Evolutionary conservation across 2,329 filamentous ascomycete species (phyloP).

Genomic region (Aspergillus sp.): DNA sequence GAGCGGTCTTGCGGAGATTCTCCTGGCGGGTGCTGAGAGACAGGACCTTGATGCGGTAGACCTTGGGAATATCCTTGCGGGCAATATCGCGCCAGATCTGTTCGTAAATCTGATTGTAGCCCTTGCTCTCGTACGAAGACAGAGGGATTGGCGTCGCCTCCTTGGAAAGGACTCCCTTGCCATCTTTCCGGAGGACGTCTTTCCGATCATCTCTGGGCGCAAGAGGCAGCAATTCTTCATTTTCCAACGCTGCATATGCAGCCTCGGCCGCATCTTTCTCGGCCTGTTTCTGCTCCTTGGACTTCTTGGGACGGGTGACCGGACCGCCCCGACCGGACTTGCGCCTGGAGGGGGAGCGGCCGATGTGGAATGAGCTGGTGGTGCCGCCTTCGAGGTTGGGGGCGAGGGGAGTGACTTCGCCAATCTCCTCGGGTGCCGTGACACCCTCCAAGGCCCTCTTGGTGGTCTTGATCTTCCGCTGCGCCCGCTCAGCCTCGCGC

Average conservation of each 20-base stretch:
- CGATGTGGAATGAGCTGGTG: conserved; percentile 78
- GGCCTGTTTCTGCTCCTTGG: conserved; percentile 68
- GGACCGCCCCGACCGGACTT: conserved; percentile 52
- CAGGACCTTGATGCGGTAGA: conserved; percentile 80
- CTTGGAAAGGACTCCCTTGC: conserved; percentile 38
- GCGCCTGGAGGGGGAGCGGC: conserved; percentile 51
- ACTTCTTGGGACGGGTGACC: conserved; percentile 75
- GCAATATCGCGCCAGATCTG: conserved; percentile 96
- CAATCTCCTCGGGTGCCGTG: conserved; percentile 68
- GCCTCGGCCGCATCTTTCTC: conserved; percentile 77
- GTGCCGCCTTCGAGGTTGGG: conserved; percentile 80
- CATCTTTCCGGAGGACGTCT: conserved; percentile 44
- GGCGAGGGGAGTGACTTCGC: conserved; percentile 68
- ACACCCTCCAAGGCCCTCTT: conserved; percentile 83
- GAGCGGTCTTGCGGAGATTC: conserved; percentile 97
- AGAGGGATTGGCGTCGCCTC: conserved; percentile 51
- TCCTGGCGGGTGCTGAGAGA: conserved; percentile 84
- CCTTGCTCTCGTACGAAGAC: conserved; percentile 77
- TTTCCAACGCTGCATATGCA: conserved; percentile 69
- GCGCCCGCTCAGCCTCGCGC: conserved; percentile 81
- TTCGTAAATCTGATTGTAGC: conserved; percentile 94
- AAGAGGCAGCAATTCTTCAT: conserved; percentile 46
- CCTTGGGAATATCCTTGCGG: conserved; percentile 89
- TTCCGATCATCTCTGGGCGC: conserved; percentile 57
- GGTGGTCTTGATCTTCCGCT: conserved; percentile 89